These are phyloP conservation scores for Thelonectria rubi DNA, from an alignment of 2,329 filamentous ascomycete species.

Conservation along the genomic window DNA sequence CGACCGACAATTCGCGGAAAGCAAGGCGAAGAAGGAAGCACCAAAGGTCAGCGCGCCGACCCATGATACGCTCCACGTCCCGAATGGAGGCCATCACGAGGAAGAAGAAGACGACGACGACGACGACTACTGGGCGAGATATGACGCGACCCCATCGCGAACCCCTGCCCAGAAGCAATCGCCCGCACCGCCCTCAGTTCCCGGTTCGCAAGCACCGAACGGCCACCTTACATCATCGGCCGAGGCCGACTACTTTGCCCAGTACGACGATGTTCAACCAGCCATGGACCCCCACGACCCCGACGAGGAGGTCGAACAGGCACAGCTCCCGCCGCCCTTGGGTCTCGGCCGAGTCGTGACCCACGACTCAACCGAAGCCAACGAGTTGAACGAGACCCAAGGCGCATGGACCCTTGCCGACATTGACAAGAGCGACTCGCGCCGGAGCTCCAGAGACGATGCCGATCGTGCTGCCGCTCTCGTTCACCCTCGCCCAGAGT, in stretches of 20 bases:
- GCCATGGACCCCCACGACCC: conserved; percentile 84
- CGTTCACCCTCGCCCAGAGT: conserved; percentile 66
- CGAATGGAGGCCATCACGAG: conserved; percentile 28
- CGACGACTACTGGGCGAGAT: conserved; percentile 82
- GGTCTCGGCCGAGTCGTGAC: conserved; percentile 32
- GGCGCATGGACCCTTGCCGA: conserved; percentile 57
- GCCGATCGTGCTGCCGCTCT: conserved; percentile 52
- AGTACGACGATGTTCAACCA: conserved; percentile 81
- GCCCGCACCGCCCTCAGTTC: conserved; percentile 61
- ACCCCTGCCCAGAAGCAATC: conserved; percentile 71
- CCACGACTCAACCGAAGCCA: conserved; percentile 31
- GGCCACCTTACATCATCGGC: conserved; percentile 48
- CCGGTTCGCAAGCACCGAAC: conserved; percentile 38
- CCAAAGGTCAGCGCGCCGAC: conserved; percentile 27
- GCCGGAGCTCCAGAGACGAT: conserved; percentile 41
- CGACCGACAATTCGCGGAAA: conserved; percentile 61
- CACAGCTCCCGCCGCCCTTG: conserved; percentile 48
- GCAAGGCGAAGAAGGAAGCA: conserved; percentile 39
- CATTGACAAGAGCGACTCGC: conserved; percentile 52
- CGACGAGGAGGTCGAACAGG: conserved; percentile 66
- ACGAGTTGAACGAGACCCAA: conserved; percentile 41
- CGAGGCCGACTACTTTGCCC: conserved; percentile 79
- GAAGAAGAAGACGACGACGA: conserved; percentile 76
- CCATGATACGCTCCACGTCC: conserved; percentile 25
- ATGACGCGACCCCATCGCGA: conserved; percentile 74